phyloP scores from a whole-genome alignment of 306 rosid species.

The Pyrus bretschneideri region DNA sequence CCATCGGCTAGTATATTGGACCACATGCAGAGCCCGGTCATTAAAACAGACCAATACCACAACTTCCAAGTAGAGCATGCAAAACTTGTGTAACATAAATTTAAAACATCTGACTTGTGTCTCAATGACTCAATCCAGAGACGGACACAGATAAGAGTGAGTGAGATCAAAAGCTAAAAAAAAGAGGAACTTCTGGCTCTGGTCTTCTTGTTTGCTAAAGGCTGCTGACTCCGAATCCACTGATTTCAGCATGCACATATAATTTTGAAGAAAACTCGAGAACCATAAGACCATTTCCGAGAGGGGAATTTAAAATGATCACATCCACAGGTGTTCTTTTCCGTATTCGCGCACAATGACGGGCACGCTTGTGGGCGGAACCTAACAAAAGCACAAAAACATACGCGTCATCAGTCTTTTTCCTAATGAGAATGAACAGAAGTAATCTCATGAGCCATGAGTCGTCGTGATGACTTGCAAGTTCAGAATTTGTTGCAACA shows the following conservation, averaged over 20 bases:
- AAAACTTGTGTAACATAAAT: not conserved
- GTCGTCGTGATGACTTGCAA: not conserved
- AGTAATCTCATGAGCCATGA: not conserved
- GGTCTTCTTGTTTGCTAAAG: constrained; percentile 21
- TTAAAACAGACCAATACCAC: too few species aligned
- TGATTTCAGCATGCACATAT: constrained; percentile 21
- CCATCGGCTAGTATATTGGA: too few species aligned
- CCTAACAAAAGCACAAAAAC: constrained; percentile 32
- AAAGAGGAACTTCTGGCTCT: constrained; percentile 19
- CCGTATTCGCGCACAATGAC: constrained; percentile 75
- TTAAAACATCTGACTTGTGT: not conserved
- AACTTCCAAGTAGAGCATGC: too few species aligned
- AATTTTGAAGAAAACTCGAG: constrained; percentile 18
- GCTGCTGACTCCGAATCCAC: constrained; percentile 7
- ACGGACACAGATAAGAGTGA: not conserved
- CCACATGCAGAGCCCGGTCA: too few species aligned
- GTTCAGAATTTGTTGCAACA: not conserved
- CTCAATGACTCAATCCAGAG: not conserved
- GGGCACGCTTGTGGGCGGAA: constrained; percentile 84
- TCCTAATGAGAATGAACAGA: not conserved
- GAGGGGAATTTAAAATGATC: not conserved
- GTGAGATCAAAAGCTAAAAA: constrained; percentile 16
- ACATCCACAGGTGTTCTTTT: constrained; percentile 48
- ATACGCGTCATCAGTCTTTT: not conserved
- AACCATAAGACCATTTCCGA: not conserved